Evolutionary conservation across 148 eudicot genomes (phyloP).

Genomic region (Heliosperma pusillum): DNA sequence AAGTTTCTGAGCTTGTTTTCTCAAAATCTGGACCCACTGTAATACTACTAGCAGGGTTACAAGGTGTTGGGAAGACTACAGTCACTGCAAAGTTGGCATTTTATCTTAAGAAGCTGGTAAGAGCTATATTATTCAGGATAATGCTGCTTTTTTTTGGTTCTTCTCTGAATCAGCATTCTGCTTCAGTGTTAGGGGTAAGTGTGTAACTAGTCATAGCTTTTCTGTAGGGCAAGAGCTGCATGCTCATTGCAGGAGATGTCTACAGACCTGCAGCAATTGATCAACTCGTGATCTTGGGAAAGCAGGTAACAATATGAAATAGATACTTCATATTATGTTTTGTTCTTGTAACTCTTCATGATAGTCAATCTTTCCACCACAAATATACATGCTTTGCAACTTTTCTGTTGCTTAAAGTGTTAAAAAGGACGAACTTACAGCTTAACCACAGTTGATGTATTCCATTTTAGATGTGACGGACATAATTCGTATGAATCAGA

Average conservation of each 20-base stretch:
- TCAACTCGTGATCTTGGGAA: conserved; percentile 82
- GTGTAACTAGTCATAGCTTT: background rate
- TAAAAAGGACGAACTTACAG: background rate
- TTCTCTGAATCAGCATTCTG: background rate
- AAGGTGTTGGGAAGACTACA: conserved; percentile 99
- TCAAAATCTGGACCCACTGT: conserved; percentile 86
- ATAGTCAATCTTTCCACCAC: background rate
- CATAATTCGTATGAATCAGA: background rate
- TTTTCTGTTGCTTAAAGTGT: background rate
- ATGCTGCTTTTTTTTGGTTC: background rate
- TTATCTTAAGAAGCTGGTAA: conserved; percentile 90
- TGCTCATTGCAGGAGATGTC: conserved; percentile 97
- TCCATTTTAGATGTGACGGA: background rate
- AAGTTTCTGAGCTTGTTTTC: conserved; percentile 84
- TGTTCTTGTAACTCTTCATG: background rate
- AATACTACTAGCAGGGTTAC: conserved; percentile 87
- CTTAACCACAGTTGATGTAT: background rate
- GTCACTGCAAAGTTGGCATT: conserved; percentile 89
- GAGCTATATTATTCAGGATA: conserved; percentile 13
- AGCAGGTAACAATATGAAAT: conserved; percentile 50
- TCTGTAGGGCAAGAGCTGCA: conserved; percentile 80
- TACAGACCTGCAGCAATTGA: conserved; percentile 99
- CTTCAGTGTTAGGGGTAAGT: background rate
- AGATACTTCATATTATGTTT: background rate
- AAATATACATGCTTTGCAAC: background rate